Evolutionary conservation across 1,284 basidiomycete genomes (phyloP).

Genomic region (Xerocomus minutiporus): DNA sequence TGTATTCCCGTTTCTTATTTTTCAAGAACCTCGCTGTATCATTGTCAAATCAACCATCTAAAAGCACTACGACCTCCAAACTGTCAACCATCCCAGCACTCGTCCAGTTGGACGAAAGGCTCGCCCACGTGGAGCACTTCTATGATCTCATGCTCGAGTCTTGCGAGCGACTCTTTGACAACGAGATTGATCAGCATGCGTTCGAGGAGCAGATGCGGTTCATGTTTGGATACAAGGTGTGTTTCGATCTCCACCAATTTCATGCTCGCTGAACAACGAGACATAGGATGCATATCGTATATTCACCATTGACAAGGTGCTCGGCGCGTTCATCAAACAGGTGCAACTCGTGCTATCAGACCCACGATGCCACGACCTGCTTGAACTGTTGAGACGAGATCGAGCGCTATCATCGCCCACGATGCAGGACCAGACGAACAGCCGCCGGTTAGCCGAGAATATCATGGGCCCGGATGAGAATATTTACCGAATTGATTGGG

Average conservation of each 20-base stretch:
- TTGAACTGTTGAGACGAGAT: constrained; percentile 77
- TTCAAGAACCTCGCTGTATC: constrained; percentile 73
- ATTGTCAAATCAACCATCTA: constrained; percentile 35
- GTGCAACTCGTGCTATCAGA: constrained; percentile 80
- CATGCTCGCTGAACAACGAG: not conserved
- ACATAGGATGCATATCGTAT: constrained; percentile 71
- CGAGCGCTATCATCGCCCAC: constrained; percentile 59
- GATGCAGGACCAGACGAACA: constrained; percentile 82
- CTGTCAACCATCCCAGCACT: constrained; percentile 20
- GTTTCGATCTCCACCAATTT: not conserved
- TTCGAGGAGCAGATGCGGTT: constrained; percentile 91
- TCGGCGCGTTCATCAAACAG: constrained; percentile 85
- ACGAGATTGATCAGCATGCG: constrained; percentile 79
- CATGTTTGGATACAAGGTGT: constrained; percentile 85
- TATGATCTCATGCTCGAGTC: constrained; percentile 85
- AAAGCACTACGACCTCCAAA: constrained; percentile 31
- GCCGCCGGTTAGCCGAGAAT: constrained; percentile 78
- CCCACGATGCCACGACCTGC: constrained; percentile 78
- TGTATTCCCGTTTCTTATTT: constrained; percentile 79
- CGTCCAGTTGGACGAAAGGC: constrained; percentile 23
- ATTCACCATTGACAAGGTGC: constrained; percentile 92
- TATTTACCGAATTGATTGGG: constrained; percentile 91
- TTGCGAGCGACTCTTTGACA: constrained; percentile 89
- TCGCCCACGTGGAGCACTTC: constrained; percentile 49
- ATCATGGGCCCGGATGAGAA: constrained; percentile 87